Evolutionary conservation across 2,329 filamentous ascomycete species (phyloP).

Genomic region (Aspergillus aculeatus): DNA sequence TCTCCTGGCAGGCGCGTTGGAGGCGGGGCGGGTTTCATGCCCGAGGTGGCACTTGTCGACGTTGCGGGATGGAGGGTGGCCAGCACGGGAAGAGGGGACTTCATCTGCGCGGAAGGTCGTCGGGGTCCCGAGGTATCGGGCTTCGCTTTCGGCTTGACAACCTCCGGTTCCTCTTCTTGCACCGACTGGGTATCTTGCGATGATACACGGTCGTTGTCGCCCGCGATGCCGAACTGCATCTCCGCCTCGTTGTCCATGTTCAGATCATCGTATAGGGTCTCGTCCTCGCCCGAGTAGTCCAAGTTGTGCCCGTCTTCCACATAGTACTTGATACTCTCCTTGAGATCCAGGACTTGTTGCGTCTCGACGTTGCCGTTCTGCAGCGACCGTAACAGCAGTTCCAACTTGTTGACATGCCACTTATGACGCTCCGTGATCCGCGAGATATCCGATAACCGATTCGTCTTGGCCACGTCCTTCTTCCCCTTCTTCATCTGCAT

Average conservation of each 20-base stretch:
- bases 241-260: conserved; percentile 84
- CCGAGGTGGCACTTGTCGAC: conserved; percentile 49
- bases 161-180: conserved; percentile 75
- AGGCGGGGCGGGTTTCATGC: conserved; percentile 90
- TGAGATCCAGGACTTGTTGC: conserved; percentile 80
- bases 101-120: conserved; percentile 83
- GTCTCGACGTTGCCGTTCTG: conserved; percentile 91
- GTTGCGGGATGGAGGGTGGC: conserved; percentile 75
- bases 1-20: conserved; percentile 84
- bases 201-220: conserved; percentile 82
- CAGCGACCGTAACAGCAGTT: conserved; percentile 82
- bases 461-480: conserved; percentile 76
- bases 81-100: conserved; percentile 88
- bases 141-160: conserved; percentile 55
- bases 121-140: conserved; percentile 61
- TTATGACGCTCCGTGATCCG: conserved; percentile 86
- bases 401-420: conserved; percentile 91
- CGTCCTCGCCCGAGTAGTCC: conserved; percentile 85
- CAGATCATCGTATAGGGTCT: conserved; percentile 91
- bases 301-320: conserved; percentile 84
- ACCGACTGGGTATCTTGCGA: conserved; percentile 93
- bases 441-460: conserved; percentile 84
- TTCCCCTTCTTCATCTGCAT: conserved; percentile 94
- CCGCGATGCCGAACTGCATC: conserved; percentile 75
- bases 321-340: conserved; percentile 93